phyloP scores from a whole-genome alignment of 768 basidiomycete species.

The Lentinula guzmanii region DNA sequence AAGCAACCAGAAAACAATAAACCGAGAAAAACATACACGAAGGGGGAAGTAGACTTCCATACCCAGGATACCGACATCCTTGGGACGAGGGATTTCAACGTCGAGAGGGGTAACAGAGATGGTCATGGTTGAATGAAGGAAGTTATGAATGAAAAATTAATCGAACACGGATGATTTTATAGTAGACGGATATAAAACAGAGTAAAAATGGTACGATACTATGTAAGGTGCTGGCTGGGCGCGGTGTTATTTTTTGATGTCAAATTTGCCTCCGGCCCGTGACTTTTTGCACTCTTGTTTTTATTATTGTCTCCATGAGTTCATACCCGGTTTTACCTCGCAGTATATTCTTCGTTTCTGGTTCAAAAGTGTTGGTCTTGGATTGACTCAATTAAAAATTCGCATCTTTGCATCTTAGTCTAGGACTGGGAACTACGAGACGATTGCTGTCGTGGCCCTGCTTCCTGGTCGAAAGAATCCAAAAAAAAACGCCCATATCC shows the following conservation, averaged over 20 bases:
- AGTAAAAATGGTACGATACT: conserved; percentile 14
- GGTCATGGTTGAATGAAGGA: conserved; percentile 15
- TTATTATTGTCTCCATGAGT: background rate
- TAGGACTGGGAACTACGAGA: too few relatives aligned
- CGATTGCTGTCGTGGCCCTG: background rate
- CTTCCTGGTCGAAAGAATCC: background rate
- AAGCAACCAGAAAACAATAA: background rate
- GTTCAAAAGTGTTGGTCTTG: too few relatives aligned
- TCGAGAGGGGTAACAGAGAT: conserved; percentile 21
- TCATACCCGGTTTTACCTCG: background rate
- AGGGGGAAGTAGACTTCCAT: conserved; percentile 95
- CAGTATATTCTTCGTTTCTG: background rate
- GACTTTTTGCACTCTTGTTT: background rate
- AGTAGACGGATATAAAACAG: conserved; percentile 12
- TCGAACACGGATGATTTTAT: conserved; percentile 9
- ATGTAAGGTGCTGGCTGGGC: background rate
- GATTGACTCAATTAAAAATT: too few relatives aligned
- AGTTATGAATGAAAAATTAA: background rate
- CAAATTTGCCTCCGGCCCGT: background rate
- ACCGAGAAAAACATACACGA: conserved; percentile 49
- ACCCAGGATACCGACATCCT: conserved; percentile 91
- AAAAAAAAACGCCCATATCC: background rate
- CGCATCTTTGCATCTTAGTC: too few relatives aligned
- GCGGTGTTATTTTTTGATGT: background rate
- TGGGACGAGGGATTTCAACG: conserved; percentile 58